Conservation (phyloP, 2,329 filamentous ascomycete species). For the Neopestalotiopsis sp. region DNA sequence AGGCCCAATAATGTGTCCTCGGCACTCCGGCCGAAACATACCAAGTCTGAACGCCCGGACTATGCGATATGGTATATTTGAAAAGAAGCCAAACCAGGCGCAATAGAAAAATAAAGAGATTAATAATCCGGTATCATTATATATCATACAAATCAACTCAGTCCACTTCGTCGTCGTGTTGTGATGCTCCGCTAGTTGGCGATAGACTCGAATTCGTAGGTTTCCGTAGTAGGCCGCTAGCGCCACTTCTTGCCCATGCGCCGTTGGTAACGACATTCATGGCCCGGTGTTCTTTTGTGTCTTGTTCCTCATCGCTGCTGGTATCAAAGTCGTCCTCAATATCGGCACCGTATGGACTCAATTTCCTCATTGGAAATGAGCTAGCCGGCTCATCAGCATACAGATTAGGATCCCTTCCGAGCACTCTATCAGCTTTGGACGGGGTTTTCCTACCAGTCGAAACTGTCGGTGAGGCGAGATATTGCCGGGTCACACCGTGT, state of each 20-base stretch:
- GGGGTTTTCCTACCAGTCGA: slow-evolving; percentile 43
- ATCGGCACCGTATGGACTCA: slow-evolving; percentile 52
- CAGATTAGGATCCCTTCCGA: slow-evolving; percentile 61
- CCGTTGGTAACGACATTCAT: slow-evolving; percentile 49
- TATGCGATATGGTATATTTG: slow-evolving; percentile 16
- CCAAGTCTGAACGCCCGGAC: slow-evolving; percentile 14
- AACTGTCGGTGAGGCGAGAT: slow-evolving; percentile 30
- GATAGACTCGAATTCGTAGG: slow-evolving; percentile 23
- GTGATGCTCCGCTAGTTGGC: slow-evolving; percentile 14
- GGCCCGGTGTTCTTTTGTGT: slow-evolving; percentile 47
- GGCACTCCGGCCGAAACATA: background rate
- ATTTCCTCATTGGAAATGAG: slow-evolving; percentile 51
- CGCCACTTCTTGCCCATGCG: slow-evolving; percentile 42
- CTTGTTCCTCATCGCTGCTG: slow-evolving; percentile 41
- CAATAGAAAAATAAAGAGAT: background rate
- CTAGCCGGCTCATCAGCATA: slow-evolving; percentile 55
- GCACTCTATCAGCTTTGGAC: slow-evolving; percentile 64
- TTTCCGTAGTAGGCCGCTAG: slow-evolving; percentile 39
- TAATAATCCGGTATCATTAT: background rate
- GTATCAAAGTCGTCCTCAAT: slow-evolving; percentile 45
- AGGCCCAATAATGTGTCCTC: background rate
- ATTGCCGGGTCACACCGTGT: slow-evolving; percentile 37
- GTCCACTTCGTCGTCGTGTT: slow-evolving; percentile 24
- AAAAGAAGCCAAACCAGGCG: background rate
- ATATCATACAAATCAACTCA: slow-evolving; percentile 16